phyloP scores from a whole-genome alignment of 208 protist genomes.

The Porcisia deanei region DNA sequence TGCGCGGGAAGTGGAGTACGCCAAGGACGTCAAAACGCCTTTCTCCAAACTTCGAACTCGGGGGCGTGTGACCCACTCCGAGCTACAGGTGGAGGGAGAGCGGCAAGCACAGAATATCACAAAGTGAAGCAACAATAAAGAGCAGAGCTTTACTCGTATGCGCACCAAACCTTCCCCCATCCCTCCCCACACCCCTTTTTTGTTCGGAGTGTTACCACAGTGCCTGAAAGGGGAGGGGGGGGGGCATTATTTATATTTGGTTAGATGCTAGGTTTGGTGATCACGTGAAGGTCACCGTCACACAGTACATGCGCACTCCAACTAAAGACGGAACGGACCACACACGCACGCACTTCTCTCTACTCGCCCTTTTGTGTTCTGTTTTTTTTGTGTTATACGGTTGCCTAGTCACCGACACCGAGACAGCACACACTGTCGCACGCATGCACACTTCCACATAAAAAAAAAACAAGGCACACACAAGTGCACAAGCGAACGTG shows the following conservation, averaged over 20 bases:
- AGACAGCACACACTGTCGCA: not conserved
- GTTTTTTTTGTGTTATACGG: too few relatives aligned
- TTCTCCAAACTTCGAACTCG: not conserved
- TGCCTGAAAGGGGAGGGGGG: too few relatives aligned
- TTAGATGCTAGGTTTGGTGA: too few relatives aligned
- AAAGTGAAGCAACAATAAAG: not conserved
- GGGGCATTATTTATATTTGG: too few relatives aligned
- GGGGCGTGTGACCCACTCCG: not conserved
- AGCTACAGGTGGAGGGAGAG: not conserved
- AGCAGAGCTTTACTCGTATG: not conserved
- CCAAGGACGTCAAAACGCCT: not conserved
- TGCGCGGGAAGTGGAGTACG: not conserved
- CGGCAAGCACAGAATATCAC: not conserved
- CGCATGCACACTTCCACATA: not conserved
- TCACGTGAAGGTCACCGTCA: too few relatives aligned
- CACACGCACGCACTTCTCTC: too few relatives aligned
- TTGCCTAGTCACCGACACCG: not conserved
- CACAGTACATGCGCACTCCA: too few relatives aligned
- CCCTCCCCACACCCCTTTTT: not conserved
- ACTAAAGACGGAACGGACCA: too few relatives aligned
- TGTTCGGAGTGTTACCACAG: not conserved
- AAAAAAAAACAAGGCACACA: not conserved
- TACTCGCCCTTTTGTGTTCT: too few relatives aligned
- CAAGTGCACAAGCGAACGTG: not conserved
- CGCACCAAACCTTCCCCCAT: not conserved